Evolutionary conservation across 228 moss, liverwort and hornwort species (phyloP).

Genomic region (Sphagnum fallax): DNA sequence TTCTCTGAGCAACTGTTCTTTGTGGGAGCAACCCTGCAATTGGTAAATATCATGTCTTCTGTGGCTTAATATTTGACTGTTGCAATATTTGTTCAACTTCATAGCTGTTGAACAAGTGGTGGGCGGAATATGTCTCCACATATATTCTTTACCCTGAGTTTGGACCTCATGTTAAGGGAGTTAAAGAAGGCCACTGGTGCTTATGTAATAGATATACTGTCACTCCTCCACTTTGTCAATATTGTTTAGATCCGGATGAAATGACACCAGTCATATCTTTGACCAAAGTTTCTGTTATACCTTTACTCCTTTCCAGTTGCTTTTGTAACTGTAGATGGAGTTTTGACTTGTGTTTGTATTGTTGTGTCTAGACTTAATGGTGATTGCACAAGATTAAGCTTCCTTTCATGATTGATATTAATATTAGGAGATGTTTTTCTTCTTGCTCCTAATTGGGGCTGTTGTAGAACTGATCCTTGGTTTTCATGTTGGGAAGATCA

Average conservation of each 20-base stretch:
- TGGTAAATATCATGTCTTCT: slow-evolving; percentile 5
- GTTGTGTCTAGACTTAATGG: too few relatives aligned
- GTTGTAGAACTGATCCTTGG: neutral
- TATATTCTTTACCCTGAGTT: neutral
- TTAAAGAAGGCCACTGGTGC: neutral
- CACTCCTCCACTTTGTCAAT: too few relatives aligned
- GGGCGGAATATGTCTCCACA: too few relatives aligned
- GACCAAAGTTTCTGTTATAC: too few relatives aligned
- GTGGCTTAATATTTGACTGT: neutral
- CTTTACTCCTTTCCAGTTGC: too few relatives aligned
- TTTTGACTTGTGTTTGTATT: too few relatives aligned
- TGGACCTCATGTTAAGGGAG: neutral
- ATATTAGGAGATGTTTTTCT: neutral
- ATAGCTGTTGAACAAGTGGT: neutral
- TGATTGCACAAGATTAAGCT: too few relatives aligned
- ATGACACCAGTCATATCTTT: too few relatives aligned
- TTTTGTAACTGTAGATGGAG: too few relatives aligned
- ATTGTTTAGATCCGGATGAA: too few relatives aligned
- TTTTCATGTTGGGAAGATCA: neutral
- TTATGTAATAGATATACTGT: too few relatives aligned
- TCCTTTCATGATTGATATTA: neutral
- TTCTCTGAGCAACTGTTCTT: slow-evolving; percentile 24
- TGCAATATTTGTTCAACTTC: neutral
- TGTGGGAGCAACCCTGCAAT: slow-evolving; percentile 33
- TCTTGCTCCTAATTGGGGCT: neutral